Conservation (phyloP, 192 early-diverging fungal species). For the Coemansia sp. region DNA sequence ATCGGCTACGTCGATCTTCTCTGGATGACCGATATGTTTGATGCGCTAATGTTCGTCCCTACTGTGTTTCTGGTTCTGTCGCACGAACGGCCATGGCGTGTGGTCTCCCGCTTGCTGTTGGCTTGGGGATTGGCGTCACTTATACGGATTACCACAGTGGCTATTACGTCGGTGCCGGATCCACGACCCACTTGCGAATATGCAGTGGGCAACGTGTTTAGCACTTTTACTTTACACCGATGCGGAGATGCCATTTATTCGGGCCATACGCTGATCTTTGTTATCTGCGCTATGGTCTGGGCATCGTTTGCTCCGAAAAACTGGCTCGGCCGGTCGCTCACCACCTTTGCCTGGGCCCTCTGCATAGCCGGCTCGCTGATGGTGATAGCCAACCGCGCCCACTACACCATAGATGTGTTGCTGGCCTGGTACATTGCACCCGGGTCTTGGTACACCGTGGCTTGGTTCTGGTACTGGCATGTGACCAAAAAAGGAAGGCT, state of each 20-base stretch:
- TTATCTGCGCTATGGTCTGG: conserved; percentile 63
- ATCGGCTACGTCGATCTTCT: conserved; percentile 58
- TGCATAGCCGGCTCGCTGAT: conserved; percentile 61
- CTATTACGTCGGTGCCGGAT: conserved; percentile 69
- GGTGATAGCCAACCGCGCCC: conserved; percentile 65
- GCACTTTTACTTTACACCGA: conserved; percentile 59
- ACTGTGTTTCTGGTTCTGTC: conserved; percentile 57
- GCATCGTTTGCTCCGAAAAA: conserved; percentile 59
- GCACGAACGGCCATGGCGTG: conserved; percentile 59
- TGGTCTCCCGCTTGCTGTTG: conserved; percentile 57
- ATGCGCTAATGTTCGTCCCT: conserved; percentile 58
- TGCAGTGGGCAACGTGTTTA: conserved; percentile 59
- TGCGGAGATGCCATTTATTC: conserved; percentile 71
- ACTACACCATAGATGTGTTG: conserved; percentile 67
- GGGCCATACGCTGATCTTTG: conserved; percentile 67
- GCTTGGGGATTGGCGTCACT: conserved; percentile 61
- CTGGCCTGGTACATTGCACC: conserved; percentile 62
- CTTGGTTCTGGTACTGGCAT: conserved; percentile 60
- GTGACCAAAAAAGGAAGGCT: conserved; percentile 48
- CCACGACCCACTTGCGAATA: conserved; percentile 62
- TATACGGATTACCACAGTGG: conserved; percentile 64
- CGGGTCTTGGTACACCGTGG: conserved; percentile 57
- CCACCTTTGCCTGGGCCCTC: conserved; percentile 51
- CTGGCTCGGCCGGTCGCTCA: conserved; percentile 43
- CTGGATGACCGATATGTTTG: conserved; percentile 67